Evolutionary conservation across 768 basidiomycete genomes (phyloP).

Genomic region (Naganishia antarctica): DNA sequence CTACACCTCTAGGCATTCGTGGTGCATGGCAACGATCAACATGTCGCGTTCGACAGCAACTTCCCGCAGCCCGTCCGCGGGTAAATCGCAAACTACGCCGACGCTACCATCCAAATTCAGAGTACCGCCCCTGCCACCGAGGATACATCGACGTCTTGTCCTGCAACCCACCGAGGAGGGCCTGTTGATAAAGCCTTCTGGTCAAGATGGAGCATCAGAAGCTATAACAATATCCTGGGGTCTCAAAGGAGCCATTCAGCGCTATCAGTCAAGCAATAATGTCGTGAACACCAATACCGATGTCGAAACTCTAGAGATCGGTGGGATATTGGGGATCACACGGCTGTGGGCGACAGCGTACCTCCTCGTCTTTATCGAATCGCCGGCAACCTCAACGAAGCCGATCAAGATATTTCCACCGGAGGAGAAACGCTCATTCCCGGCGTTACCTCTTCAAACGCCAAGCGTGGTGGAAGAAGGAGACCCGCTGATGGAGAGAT

Average conservation of each 20-base stretch:
- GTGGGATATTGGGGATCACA: slow-evolving; percentile 41
- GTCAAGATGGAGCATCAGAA: slow-evolving; percentile 1
- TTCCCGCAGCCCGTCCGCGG: background rate
- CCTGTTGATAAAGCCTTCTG: slow-evolving; percentile 29
- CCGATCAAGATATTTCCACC: slow-evolving; percentile 33
- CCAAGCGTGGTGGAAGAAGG: slow-evolving; percentile 9
- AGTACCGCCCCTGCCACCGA: slow-evolving; percentile 43
- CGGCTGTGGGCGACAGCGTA: slow-evolving; percentile 46
- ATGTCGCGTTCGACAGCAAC: background rate
- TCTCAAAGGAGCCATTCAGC: slow-evolving; percentile 35
- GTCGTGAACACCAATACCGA: slow-evolving; percentile 15
- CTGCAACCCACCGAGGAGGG: slow-evolving; percentile 34
- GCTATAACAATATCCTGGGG: slow-evolving; percentile 39
- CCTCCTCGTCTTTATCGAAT: slow-evolving; percentile 39
- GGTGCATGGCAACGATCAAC: background rate
- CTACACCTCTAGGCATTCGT: too few species aligned
- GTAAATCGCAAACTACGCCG: slow-evolving; percentile 21
- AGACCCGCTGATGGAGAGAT: slow-evolving; percentile 13
- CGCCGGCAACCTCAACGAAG: slow-evolving; percentile 2
- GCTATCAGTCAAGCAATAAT: background rate
- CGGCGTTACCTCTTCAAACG: slow-evolving; percentile 17
- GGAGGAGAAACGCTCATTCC: slow-evolving; percentile 27
- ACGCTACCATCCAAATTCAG: slow-evolving; percentile 38
- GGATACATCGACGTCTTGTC: slow-evolving; percentile 37
- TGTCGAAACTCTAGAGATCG: slow-evolving; percentile 31